phyloP scores from a whole-genome alignment of 2,329 filamentous ascomycete species.

The Tympanopsis confertula region DNA sequence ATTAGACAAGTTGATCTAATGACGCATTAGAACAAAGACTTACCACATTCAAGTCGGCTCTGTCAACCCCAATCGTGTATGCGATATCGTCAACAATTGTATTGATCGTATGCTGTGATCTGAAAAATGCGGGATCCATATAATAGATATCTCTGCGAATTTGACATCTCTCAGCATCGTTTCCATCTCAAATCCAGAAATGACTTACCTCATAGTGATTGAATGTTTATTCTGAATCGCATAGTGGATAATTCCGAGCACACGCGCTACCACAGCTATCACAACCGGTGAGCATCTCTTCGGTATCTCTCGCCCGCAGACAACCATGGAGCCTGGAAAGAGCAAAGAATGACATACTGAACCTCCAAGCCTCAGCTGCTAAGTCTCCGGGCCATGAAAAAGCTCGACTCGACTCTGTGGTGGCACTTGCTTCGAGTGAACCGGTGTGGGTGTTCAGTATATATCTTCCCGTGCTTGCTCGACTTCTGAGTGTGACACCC shows the following conservation, averaged over 20 bases:
- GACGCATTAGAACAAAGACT: constrained; percentile 5
- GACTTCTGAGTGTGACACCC: not conserved
- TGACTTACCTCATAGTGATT: not conserved
- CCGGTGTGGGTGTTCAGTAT: not conserved
- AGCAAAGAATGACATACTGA: not conserved
- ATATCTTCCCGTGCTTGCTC: not conserved
- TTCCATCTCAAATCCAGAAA: not conserved
- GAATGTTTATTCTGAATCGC: not conserved
- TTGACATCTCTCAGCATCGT: not conserved
- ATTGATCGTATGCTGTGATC: constrained; percentile 43
- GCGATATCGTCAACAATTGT: constrained; percentile 48
- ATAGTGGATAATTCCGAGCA: not conserved
- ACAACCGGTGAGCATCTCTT: not conserved
- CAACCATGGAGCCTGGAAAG: too few species aligned
- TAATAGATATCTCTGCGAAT: constrained; percentile 48
- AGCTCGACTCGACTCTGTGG: not conserved
- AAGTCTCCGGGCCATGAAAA: not conserved
- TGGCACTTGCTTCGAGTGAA: not conserved
- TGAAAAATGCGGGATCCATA: constrained; percentile 45
- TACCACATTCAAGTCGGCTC: constrained; percentile 44
- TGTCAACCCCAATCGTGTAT: constrained; percentile 41
- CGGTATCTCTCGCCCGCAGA: too few species aligned
- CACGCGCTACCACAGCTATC: not conserved
- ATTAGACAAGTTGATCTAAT: not conserved
- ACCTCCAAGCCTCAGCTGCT: not conserved